Evolutionary conservation across 345 rosid species (phyloP), one percentile per base, ranked within the genome.

Genomic region (Clarkia xantiana): DNA sequence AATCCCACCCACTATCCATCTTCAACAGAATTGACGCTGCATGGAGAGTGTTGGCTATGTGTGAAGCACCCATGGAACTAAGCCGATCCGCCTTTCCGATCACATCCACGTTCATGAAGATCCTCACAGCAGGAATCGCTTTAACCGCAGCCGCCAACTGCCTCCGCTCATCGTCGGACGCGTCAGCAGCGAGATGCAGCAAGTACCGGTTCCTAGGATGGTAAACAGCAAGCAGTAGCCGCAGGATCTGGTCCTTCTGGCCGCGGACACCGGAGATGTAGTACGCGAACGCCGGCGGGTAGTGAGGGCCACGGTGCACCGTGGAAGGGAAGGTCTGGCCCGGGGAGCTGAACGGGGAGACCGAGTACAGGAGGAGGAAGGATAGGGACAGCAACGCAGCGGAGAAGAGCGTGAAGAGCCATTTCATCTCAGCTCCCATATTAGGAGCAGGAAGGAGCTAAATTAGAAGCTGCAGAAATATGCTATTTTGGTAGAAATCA

Each of bases 381-480:
- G 76, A 61, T 8, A 84, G 71, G 4, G 95, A 84, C 14, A 84
- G 67, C 48, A 78, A 77, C 40, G 85, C 77, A 12, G 83, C 76
- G 13, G 86, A 76, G 80, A 86, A 80, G 68, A 93, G 87, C 11
- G 90, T 74, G 66, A 87, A 82, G 22, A 93, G 76, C 84, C 96
- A 80, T 72, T 78, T 84, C 76, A 63, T 93, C 67, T 93, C 96
- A 66, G 94, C 88, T 75, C 94, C 99, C 95, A 93, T 86, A 29
- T 29, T 29, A 29, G 20, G 42, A 39, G 38, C 17, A 29, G 13
- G 0, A 11, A 34, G 38, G 1, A 23, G 19, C 38, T 14, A 34
- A 2, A 17, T 40, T 15, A 0, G 17, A 8, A 7, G 39, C 40
- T n/a, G 14, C 40, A 48, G 34, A 13, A 13, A 8, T 15, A 6